Percentiles rank a stretch among this genome's conserved stretches.
Evolutionary conservation across 2,329 filamentous ascomycete genomes (phyloP).

Genomic region (Cadophora sp.): DNA sequence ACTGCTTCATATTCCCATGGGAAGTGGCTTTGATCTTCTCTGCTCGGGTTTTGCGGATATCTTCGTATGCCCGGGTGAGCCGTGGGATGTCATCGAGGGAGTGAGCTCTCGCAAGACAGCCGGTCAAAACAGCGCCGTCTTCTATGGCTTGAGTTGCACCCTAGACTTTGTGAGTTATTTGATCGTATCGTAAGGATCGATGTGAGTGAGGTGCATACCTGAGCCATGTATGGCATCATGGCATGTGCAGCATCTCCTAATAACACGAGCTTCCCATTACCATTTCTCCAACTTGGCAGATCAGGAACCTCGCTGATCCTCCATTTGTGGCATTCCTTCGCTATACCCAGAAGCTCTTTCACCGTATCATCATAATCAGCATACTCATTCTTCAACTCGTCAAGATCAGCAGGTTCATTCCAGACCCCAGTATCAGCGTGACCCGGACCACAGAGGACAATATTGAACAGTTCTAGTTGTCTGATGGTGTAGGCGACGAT

Average conservation of each 20-base stretch:
- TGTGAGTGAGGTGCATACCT: not conserved
- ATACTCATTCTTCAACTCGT: slow-evolving; percentile 17
- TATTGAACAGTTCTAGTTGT: slow-evolving; percentile 1
- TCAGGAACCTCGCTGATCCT: slow-evolving; percentile 15
- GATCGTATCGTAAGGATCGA: not conserved
- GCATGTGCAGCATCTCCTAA: slow-evolving; percentile 23
- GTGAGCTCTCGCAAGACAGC: slow-evolving; percentile 3
- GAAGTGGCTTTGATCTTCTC: slow-evolving; percentile 20
- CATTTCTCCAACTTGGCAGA: slow-evolving; percentile 14
- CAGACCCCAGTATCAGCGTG: not conserved
- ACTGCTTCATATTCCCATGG: slow-evolving; percentile 15
- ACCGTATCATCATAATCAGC: slow-evolving; percentile 10
- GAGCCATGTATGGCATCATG: slow-evolving; percentile 22
- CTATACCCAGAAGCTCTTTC: not conserved
- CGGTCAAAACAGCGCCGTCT: slow-evolving; percentile 1
- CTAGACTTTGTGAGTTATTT: not conserved
- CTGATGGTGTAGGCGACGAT: slow-evolving; percentile 23
- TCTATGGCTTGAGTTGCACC: slow-evolving; percentile 18
- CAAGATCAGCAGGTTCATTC: slow-evolving; percentile 14
- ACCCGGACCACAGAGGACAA: slow-evolving; percentile 9
- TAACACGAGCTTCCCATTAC: slow-evolving; percentile 11
- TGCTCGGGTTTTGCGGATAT: slow-evolving; percentile 16
- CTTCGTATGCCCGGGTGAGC: slow-evolving; percentile 18
- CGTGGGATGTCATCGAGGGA: not conserved
- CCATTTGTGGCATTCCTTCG: slow-evolving; percentile 14